These are phyloP conservation scores for Ophioceras dolichostomum DNA, from an alignment of 2,329 filamentous ascomycete species.

Conservation along the genomic window DNA sequence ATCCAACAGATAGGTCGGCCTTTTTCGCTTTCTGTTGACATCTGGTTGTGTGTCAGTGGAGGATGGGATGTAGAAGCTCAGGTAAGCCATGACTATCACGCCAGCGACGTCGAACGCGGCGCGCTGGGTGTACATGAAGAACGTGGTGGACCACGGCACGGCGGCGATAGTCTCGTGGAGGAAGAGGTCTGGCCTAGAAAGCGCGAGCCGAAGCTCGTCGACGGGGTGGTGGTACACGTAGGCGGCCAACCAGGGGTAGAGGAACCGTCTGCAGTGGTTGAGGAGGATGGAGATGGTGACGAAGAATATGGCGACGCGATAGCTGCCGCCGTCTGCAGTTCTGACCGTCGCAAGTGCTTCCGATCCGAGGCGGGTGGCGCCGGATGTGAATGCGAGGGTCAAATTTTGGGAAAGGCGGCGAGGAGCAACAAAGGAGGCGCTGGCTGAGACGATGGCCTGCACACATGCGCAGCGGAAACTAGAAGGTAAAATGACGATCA, in stretches of 20 bases:
- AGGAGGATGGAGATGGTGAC: constrained; percentile 21
- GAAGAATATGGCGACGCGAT: constrained; percentile 12
- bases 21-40: too few relatives aligned
- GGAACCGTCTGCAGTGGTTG: constrained; percentile 24
- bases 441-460: too few relatives aligned
- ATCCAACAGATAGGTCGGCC: too few relatives aligned
- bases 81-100: constrained; percentile 1
- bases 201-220: constrained; percentile 22
- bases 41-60: too few relatives aligned
- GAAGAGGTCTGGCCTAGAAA: constrained; percentile 21
- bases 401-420: background rate
- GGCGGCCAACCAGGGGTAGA: constrained; percentile 16
- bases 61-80: constrained; percentile 1
- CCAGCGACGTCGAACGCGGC: constrained; percentile 7
- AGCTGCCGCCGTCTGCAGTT: constrained; percentile 15
- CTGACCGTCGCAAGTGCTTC: constrained; percentile 8
- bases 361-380: constrained; percentile 4
- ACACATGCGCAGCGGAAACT: too few relatives aligned
- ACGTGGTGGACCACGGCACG: constrained; percentile 6
- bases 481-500: too few relatives aligned
- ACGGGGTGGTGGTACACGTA: constrained; percentile 18
- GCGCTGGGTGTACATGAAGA: constrained; percentile 10
- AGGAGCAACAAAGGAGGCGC: constrained; percentile 2
- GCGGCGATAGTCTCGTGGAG: constrained; percentile 14
- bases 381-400: constrained; percentile 2